phyloP scores from a whole-genome alignment of 139 green algal species.

The Coelastrella sp. region DNA sequence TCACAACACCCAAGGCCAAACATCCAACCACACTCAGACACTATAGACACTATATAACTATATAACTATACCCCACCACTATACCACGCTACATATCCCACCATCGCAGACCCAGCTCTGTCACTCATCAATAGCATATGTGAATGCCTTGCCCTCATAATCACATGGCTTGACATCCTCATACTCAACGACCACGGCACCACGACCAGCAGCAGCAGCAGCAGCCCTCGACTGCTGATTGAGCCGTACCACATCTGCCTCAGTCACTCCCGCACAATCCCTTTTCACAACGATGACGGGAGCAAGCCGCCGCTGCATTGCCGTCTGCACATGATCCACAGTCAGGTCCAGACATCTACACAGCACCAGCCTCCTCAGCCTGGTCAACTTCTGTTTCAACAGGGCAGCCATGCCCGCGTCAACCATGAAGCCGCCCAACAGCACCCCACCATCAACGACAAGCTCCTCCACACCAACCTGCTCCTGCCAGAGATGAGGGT shows the following conservation, averaged over 20 bases:
- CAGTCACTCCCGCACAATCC: slow-evolving; percentile 7
- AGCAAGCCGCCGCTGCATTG: background rate
- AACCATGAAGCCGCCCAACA: slow-evolving; percentile 41
- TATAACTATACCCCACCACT: no score
- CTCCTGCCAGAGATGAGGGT: slow-evolving; percentile 33
- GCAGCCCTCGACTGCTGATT: background rate
- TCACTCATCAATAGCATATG: slow-evolving; percentile 23
- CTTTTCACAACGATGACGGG: slow-evolving; percentile 9
- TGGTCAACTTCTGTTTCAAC: slow-evolving; percentile 1
- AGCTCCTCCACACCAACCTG: slow-evolving; percentile 34
- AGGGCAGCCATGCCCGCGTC: slow-evolving; percentile 18
- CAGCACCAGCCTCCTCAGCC: slow-evolving; percentile 14
- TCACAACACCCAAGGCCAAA: no score
- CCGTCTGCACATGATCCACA: background rate
- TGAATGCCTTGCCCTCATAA: background rate
- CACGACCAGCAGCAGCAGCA: background rate
- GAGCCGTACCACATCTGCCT: background rate
- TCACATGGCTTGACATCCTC: background rate
- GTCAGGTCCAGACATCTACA: slow-evolving; percentile 6
- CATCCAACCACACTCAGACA: no score
- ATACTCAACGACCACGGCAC: slow-evolving; percentile 13
- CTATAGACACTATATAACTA: no score
- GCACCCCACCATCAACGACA: slow-evolving; percentile 29
- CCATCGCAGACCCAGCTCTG: background rate
- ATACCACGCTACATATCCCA: background rate